phyloP scores from a whole-genome alignment of 73 alveolate genomes.

The Paramecium primaurelia region DNA sequence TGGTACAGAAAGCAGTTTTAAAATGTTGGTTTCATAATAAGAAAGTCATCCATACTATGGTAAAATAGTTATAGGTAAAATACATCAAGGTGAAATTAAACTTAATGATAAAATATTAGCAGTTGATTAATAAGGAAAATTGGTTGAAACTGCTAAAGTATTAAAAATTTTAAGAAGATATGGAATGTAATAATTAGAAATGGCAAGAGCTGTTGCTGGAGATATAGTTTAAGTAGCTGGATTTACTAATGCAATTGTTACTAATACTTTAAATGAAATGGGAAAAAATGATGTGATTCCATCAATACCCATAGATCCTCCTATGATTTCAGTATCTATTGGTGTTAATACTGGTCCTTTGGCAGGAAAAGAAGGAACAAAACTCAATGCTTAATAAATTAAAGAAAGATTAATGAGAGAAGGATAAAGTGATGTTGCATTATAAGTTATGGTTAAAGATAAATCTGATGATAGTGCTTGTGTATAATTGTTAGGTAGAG shows the following conservation, averaged over 20 bases:
- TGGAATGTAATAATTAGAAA: slow-evolving; percentile 77
- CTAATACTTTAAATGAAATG: slow-evolving; percentile 69
- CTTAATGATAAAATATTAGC: slow-evolving; percentile 72
- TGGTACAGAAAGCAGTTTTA: slow-evolving; percentile 57
- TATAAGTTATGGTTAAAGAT: slow-evolving; percentile 55
- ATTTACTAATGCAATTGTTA: slow-evolving; percentile 68
- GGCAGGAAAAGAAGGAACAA: slow-evolving; percentile 80
- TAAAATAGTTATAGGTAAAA: slow-evolving; percentile 75
- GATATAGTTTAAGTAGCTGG: slow-evolving; percentile 89
- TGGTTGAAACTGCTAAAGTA: slow-evolving; percentile 67
- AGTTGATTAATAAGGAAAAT: slow-evolving; percentile 64
- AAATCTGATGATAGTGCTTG: slow-evolving; percentile 43
- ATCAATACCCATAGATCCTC: slow-evolving; percentile 84
- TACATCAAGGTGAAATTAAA: slow-evolving; percentile 67
- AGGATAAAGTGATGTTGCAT: slow-evolving; percentile 81
- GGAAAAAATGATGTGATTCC: slow-evolving; percentile 71
- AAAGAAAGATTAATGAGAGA: slow-evolving; percentile 76
- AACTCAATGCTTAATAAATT: slow-evolving; percentile 64
- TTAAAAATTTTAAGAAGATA: slow-evolving; percentile 75
- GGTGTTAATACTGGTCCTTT: slow-evolving; percentile 80
- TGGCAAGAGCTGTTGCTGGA: slow-evolving; percentile 82
- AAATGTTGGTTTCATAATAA: slow-evolving; percentile 80
- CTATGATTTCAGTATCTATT: slow-evolving; percentile 71
- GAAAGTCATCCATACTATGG: slow-evolving; percentile 81
- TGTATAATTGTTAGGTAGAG: slow-evolving; percentile 81